phyloP scores from a whole-genome alignment of 2,329 filamentous ascomycete species.

The Delphinella strobiligena region DNA sequence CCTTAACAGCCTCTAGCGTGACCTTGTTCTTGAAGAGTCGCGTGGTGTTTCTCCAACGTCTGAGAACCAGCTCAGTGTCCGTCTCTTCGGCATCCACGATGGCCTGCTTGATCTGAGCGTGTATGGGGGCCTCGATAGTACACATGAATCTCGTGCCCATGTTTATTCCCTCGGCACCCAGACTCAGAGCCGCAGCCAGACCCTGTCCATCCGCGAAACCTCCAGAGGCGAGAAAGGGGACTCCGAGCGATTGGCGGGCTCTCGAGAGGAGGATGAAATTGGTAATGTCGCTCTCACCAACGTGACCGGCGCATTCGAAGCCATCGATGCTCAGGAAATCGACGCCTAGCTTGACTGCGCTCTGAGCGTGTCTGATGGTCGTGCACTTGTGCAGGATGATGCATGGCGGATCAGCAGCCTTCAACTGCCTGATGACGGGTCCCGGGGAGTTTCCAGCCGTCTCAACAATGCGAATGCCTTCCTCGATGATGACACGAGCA shows the following conservation, averaged over 20 bases:
- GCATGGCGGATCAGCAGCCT: constrained; percentile 52
- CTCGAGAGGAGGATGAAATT: constrained; percentile 80
- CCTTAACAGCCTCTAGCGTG: constrained; percentile 62
- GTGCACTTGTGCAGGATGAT: constrained; percentile 96
- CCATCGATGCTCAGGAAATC: constrained; percentile 96
- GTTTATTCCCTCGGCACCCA: constrained; percentile 90
- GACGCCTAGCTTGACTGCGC: constrained; percentile 84
- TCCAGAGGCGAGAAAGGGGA: constrained; percentile 91
- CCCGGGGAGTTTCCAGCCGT: constrained; percentile 85
- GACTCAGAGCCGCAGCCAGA: constrained; percentile 74
- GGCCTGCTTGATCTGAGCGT: constrained; percentile 82
- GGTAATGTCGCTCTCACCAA: constrained; percentile 76
- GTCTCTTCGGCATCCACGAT: constrained; percentile 84
- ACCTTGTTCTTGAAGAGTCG: constrained; percentile 87
- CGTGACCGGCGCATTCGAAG: constrained; percentile 90
- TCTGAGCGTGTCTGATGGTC: constrained; percentile 83
- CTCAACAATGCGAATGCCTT: constrained; percentile 84
- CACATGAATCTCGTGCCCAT: constrained; percentile 99
- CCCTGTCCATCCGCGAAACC: constrained; percentile 93
- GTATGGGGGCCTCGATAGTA: constrained; percentile 85
- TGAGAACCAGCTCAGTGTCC: constrained; percentile 77
- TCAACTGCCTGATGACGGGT: constrained; percentile 80
- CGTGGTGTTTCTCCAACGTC: constrained; percentile 87
- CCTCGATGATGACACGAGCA: constrained; percentile 83
- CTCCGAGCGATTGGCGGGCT: constrained; percentile 68